Percentiles rank a stretch among this genome's conserved stretches.
phyloP scores from a whole-genome alignment of 805 yeast species.

The Ogataea neopini region DNA sequence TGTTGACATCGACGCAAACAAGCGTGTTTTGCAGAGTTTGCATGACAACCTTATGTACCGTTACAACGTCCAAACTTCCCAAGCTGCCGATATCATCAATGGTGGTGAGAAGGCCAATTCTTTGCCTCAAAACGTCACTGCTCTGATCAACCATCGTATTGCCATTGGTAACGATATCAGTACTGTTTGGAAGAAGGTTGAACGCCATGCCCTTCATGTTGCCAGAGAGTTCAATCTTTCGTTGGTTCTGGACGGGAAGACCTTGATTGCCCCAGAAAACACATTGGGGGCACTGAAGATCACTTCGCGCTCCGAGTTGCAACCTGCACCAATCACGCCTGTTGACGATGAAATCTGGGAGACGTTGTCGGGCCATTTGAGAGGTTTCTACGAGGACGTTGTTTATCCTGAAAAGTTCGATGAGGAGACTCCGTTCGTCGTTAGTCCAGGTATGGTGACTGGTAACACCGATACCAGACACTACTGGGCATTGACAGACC shows the following conservation, averaged over 20 bases:
- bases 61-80: slow-evolving; percentile 58
- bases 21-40: slow-evolving; percentile 28
- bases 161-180: slow-evolving; percentile 53
- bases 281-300: slow-evolving; percentile 30
- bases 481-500: slow-evolving; percentile 61
- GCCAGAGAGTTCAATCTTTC: slow-evolving; percentile 54
- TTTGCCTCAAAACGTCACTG: slow-evolving; percentile 61
- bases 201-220: slow-evolving; percentile 37
- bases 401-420: slow-evolving; percentile 32
- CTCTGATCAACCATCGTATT: slow-evolving; percentile 64
- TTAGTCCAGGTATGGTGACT: slow-evolving; percentile 61
- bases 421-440: slow-evolving; percentile 27
- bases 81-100: slow-evolving; percentile 62
- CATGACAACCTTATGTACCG: slow-evolving; percentile 18
- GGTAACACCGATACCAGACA: slow-evolving; percentile 72
- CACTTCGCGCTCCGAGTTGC: slow-evolving; percentile 28
- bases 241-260: slow-evolving; percentile 40
- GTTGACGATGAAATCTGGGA: slow-evolving; percentile 49
- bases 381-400: slow-evolving; percentile 61
- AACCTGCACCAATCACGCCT: slow-evolving; percentile 50
- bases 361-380: slow-evolving; percentile 59
- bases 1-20: slow-evolving; percentile 37
- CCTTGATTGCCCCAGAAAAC: slow-evolving; percentile 20
- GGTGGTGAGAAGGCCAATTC: slow-evolving; percentile 83
- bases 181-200: slow-evolving; percentile 42